phyloP scores from a whole-genome alignment of 768 basidiomycete genomes.

The Butyriboletus loyo region DNA sequence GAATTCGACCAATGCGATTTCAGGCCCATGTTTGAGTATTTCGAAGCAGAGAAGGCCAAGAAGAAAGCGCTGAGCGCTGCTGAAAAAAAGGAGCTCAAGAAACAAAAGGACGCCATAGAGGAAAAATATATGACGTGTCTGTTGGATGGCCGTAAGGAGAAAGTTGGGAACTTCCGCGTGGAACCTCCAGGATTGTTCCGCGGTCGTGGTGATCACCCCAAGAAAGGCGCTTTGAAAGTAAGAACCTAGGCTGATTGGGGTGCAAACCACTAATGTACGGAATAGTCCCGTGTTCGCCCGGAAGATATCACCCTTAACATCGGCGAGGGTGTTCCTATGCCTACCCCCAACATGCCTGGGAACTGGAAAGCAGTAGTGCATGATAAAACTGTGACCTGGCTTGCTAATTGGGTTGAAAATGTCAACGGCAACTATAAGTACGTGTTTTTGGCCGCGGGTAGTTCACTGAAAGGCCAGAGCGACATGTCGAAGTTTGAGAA shows the following conservation, averaged over 20 bases:
- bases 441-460: conserved; percentile 96
- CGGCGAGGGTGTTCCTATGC: conserved; percentile 67
- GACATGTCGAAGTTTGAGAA: conserved; percentile 99
- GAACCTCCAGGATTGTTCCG: conserved; percentile 99
- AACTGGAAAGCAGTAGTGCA: conserved; percentile 87
- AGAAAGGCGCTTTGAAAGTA: conserved; percentile 94
- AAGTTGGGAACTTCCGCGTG: conserved; percentile 95
- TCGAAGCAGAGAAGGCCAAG: conserved; percentile 88
- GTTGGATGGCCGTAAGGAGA: conserved; percentile 97
- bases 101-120: conserved; percentile 79
- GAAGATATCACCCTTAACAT: conserved; percentile 98
- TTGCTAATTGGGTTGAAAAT: conserved; percentile 99
- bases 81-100: conserved; percentile 91
- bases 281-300: conserved; percentile 80
- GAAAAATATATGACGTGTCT: conserved; percentile 79
- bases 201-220: conserved; percentile 97
- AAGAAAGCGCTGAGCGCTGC: conserved; percentile 82
- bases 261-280: conserved; percentile 6
- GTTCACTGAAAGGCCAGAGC: conserved; percentile 96
- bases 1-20: conserved; percentile 87
- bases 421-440: conserved; percentile 95
- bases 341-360: conserved; percentile 89
- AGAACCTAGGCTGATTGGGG: conserved; percentile 15
- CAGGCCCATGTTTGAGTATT: conserved; percentile 89
- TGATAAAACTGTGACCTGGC: conserved; percentile 97